Conservation (phyloP, 2,329 filamentous ascomycete genomes). For the Scolecobasidium constrictum region DNA sequence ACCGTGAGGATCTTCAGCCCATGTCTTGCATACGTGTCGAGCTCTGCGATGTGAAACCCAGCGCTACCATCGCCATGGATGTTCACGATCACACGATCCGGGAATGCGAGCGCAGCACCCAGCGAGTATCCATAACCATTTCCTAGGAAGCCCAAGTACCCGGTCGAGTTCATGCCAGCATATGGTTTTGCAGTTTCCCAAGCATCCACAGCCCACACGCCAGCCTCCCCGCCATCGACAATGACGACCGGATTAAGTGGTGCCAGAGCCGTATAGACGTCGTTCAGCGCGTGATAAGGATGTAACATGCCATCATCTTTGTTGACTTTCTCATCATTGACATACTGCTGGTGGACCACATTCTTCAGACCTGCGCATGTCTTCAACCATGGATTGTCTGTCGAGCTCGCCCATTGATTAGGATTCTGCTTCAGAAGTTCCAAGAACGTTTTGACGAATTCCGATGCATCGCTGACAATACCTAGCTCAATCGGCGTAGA, state of each 20-base stretch:
- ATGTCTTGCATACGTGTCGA: slow-evolving; percentile 33
- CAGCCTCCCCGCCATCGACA: slow-evolving; percentile 30
- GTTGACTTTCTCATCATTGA: slow-evolving; percentile 16
- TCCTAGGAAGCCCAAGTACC: slow-evolving; percentile 35
- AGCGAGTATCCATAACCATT: slow-evolving; percentile 36
- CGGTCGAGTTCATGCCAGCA: slow-evolving; percentile 19
- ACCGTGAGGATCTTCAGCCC: slow-evolving; percentile 31
- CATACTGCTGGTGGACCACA: slow-evolving; percentile 14
- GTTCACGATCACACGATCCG: slow-evolving; percentile 27
- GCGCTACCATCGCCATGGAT: slow-evolving; percentile 35
- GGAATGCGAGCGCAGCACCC: slow-evolving; percentile 32
- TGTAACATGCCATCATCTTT: slow-evolving; percentile 24
- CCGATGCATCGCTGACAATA: slow-evolving; percentile 28
- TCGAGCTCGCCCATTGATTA: slow-evolving; percentile 13
- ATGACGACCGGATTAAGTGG: slow-evolving; percentile 26
- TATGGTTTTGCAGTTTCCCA: slow-evolving; percentile 18
- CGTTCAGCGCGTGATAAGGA: slow-evolving; percentile 31
- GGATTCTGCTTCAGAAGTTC: slow-evolving; percentile 12
- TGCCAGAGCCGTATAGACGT: slow-evolving; percentile 23
- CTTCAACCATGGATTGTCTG: neutral
- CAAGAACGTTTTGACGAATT: slow-evolving; percentile 21
- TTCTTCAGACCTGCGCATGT: slow-evolving; percentile 2
- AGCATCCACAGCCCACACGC: slow-evolving; percentile 24
- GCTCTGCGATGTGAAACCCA: slow-evolving; percentile 36
- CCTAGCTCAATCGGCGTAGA: slow-evolving; percentile 28